These are phyloP conservation scores for Tulasnella sp. DNA, from an alignment of 768 basidiomycete genomes.

Conservation along the genomic window DNA sequence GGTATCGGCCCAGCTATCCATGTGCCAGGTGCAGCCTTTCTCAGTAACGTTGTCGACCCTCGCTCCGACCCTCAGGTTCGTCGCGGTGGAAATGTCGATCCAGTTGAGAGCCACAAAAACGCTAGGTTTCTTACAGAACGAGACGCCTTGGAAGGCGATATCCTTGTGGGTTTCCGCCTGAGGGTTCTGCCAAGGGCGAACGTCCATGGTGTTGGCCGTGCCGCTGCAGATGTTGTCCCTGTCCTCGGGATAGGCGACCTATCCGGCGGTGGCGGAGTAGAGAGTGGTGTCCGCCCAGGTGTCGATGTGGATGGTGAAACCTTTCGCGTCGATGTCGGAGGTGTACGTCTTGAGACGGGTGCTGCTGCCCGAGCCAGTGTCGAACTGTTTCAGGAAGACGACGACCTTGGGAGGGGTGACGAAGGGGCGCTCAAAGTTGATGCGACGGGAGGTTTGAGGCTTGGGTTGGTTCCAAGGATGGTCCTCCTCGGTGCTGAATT, in stretches of 20 bases:
- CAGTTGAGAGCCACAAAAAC: no score
- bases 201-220: background rate
- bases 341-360: conserved; percentile 8
- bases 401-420: background rate
- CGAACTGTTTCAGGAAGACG: background rate
- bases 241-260: background rate
- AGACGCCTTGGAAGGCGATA: no score
- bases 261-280: background rate
- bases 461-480: conserved; percentile 13
- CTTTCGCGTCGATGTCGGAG: background rate
- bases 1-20: no score
- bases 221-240: background rate
- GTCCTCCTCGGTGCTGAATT: conserved; percentile 19
- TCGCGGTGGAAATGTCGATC: no score
- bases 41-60: no score
- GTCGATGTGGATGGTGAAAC: conserved; percentile 32
- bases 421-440: conserved; percentile 15
- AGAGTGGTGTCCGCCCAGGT: conserved; percentile 12
- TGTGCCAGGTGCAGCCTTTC: no score
- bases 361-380: background rate
- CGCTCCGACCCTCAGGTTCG: no score
- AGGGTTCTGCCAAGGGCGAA: background rate
- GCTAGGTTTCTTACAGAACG: no score
- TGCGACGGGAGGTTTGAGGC: conserved; percentile 4
- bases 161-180: no score